phyloP scores from a whole-genome alignment of 164 flowering plant genomes.

The Liquidambar formosana region DNA sequence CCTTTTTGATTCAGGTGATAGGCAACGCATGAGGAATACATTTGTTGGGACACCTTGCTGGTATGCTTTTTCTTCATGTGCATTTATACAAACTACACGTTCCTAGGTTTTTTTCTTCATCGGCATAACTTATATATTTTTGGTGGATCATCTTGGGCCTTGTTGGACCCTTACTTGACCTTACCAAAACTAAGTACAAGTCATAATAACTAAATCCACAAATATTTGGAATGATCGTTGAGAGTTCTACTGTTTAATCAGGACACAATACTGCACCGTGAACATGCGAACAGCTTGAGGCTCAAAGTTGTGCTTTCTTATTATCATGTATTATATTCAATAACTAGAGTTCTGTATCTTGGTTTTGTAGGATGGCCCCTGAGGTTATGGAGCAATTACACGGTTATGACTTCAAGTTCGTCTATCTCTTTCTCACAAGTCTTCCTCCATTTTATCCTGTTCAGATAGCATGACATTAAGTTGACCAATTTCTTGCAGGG shows the following conservation, averaged over 20 bases:
- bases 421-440: slow-evolving; percentile 7
- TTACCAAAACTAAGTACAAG: not conserved
- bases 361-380: slow-evolving; percentile 92
- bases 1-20: slow-evolving; percentile 90
- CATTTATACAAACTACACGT: not conserved
- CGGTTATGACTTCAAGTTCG: slow-evolving; percentile 95
- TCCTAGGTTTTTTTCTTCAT: not conserved
- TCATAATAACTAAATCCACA: not conserved
- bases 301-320: not conserved
- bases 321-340: not conserved
- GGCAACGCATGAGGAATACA: slow-evolving; percentile 85
- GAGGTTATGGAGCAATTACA: slow-evolving; percentile 95
- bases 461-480: slow-evolving; percentile 10
- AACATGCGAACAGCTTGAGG: not conserved
- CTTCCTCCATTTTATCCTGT: not conserved
- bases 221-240: not conserved
- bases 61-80: slow-evolving; percentile 35
- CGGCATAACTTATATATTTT: not conserved
- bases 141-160: not conserved
- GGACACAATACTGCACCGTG: not conserved
- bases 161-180: not conserved
- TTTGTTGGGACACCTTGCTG: slow-evolving; percentile 99
- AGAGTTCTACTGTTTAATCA: not conserved
- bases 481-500: slow-evolving; percentile 51
- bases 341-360: not conserved